Base-by-base conservation (phyloP, 2,329 filamentous ascomycete genomes). In the Didymellaceae sp. region DNA sequence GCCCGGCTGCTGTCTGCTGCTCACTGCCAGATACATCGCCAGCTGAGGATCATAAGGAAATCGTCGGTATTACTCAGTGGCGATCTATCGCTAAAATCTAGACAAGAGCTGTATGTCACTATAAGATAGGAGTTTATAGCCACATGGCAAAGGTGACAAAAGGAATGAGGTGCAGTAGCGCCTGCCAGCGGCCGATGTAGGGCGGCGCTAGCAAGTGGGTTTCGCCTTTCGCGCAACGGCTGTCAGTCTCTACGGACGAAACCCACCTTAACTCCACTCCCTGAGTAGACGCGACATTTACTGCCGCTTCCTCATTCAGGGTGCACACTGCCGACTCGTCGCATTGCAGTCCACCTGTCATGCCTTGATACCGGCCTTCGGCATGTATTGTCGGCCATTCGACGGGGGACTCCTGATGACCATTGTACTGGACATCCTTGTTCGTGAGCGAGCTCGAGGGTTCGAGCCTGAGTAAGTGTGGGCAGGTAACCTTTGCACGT, bases 161-260 rank as follows among this genome's bases (percentile, higher is more conserved):
- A 42, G 8, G 34, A 22, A 11, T 26, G 21, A 17, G 35, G 32
- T 25, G 25, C 21, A 24, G 16, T 37, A 14, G n/a, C 33, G 25
- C 11, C 24, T 34, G 31, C 39, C 35, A 2, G 18, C 25, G 32
- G 35, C 48, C 48, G 41, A 41, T 38, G 20, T 22, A 38, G 7
- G 13, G 26, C 33, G 45, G 34, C 24, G 25, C 42, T 45, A 45
- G 22, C 30, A 6, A 13, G 20, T 24, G 28, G 39, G 6, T 8
- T 13, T 6, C 22, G 22, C 18, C 28, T 17, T 17, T 17, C 32
- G 30, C 30, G 13, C n/a, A 21, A 18, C 35, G 28, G 41, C n/a
- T 45, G 34, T 32, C 30, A 24, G 9, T 18, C 40, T 41, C 31
- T 42, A 17, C 35, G 35, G 41, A 45, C 48, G 40, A 51, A 37